Conservation (phyloP, 495 filamentous ascomycete genomes). For the Lepidopterella palustris region DNA sequence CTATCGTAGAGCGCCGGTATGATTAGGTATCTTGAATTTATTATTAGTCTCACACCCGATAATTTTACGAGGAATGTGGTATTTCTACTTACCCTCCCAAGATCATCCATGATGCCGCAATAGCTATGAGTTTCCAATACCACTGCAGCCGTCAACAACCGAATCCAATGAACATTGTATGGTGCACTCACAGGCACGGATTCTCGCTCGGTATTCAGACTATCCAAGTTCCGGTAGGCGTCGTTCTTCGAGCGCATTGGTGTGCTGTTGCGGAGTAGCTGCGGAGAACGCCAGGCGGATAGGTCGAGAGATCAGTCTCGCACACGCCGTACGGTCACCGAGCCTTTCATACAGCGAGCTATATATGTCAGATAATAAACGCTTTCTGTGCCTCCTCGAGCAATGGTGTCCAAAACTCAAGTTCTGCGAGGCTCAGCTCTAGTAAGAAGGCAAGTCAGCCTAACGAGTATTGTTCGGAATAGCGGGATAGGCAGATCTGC, state of each 20-base stretch:
- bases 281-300: neutral
- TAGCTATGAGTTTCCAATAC: slow-evolving; percentile 31
- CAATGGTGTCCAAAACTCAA: neutral
- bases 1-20: slow-evolving; percentile 34
- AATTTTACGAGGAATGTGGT: too few species aligned
- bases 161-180: neutral
- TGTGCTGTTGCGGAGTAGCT: neutral
- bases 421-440: neutral
- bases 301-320: neutral
- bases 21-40: slow-evolving; percentile 31
- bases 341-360: neutral
- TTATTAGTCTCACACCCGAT: neutral
- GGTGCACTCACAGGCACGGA: neutral
- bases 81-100: slow-evolving; percentile 21
- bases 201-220: neutral
- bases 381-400: neutral
- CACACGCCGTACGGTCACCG: neutral
- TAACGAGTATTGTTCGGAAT: neutral
- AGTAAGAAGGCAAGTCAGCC: slow-evolving; percentile 2
- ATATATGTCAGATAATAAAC: neutral
- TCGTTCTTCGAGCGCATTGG: neutral
- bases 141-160: slow-evolving; percentile 1
- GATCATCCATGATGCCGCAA: slow-evolving; percentile 30
- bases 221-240: neutral
- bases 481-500: neutral